Conservation (phyloP, 305 asterid species). For the Petunia hybrid region DNA sequence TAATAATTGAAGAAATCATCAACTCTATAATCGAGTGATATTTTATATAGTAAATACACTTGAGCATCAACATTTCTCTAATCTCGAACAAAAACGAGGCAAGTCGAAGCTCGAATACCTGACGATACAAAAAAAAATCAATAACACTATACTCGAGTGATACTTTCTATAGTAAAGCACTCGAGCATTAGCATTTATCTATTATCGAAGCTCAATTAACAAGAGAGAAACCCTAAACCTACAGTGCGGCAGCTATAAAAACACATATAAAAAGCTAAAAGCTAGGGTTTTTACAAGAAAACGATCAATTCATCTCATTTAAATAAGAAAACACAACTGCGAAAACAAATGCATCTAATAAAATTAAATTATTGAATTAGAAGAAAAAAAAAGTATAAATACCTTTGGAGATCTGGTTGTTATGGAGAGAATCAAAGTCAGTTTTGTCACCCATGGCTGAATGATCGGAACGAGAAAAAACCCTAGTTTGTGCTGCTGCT, state of each 20-base stretch:
- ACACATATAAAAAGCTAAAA: background rate
- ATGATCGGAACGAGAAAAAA: conserved; percentile 28
- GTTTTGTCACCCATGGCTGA: conserved; percentile 34
- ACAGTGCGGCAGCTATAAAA: conserved; percentile 16
- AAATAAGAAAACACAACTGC: background rate
- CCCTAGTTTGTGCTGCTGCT: conserved; percentile 25
- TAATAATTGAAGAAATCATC: background rate
- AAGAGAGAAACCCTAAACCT: conserved; percentile 32
- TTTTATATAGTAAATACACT: background rate
- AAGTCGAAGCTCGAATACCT: background rate
- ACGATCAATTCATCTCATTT: background rate
- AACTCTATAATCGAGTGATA: too few relatives aligned
- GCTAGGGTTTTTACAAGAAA: background rate
- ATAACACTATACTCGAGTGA: background rate
- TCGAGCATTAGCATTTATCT: background rate
- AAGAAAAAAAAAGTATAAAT: background rate
- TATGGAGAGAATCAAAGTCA: conserved; percentile 30
- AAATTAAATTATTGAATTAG: background rate
- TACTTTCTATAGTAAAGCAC: background rate
- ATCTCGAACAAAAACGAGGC: background rate
- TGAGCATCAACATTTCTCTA: background rate
- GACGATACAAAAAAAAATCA: background rate
- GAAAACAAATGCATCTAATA: background rate
- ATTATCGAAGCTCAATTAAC: background rate
- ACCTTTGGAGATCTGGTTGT: conserved; percentile 30